Conservation (phyloP, 2,329 filamentous ascomycete genomes). For the Coniochaeta hoffmannii region DNA sequence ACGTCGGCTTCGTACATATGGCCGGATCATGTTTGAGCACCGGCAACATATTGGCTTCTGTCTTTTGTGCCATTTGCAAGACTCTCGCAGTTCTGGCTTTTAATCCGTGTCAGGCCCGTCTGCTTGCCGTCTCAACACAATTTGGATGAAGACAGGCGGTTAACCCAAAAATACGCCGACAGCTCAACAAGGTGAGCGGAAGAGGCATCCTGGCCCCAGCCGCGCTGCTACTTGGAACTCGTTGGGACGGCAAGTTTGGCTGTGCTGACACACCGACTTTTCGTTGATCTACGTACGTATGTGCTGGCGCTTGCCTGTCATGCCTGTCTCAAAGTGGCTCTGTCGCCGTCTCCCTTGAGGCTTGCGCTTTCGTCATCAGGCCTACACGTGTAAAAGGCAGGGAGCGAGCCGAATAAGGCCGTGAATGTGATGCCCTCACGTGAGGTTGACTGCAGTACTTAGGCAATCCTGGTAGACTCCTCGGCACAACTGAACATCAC, state of each 20-base stretch:
- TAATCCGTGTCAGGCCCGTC: too few relatives aligned
- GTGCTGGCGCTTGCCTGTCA: constrained; percentile 1
- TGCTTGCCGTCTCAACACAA: too few relatives aligned
- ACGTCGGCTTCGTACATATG: neutral
- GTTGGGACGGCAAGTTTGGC: neutral
- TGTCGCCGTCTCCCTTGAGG: too few relatives aligned
- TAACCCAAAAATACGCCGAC: too few relatives aligned
- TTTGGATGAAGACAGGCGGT: too few relatives aligned
- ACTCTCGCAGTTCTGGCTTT: too few relatives aligned
- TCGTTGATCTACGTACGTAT: too few relatives aligned
- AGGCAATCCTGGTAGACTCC: too few relatives aligned
- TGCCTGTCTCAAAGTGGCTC: neutral
- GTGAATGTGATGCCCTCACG: too few relatives aligned
- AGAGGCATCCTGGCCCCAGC: neutral
- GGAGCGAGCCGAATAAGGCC: neutral
- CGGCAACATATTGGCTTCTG: neutral
- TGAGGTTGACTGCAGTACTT: too few relatives aligned
- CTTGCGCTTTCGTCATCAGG: neutral
- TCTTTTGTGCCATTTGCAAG: neutral
- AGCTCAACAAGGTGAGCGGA: neutral
- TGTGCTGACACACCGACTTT: constrained; percentile 1
- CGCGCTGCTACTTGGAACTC: neutral
- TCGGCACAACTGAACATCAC: too few relatives aligned
- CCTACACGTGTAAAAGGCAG: neutral
- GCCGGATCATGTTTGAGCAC: neutral